Percentiles rank a stretch among this genome's conserved stretches.
Evolutionary conservation across 2,329 filamentous ascomycete genomes (phyloP).

Genomic region (Stachybotrys chartarum): DNA sequence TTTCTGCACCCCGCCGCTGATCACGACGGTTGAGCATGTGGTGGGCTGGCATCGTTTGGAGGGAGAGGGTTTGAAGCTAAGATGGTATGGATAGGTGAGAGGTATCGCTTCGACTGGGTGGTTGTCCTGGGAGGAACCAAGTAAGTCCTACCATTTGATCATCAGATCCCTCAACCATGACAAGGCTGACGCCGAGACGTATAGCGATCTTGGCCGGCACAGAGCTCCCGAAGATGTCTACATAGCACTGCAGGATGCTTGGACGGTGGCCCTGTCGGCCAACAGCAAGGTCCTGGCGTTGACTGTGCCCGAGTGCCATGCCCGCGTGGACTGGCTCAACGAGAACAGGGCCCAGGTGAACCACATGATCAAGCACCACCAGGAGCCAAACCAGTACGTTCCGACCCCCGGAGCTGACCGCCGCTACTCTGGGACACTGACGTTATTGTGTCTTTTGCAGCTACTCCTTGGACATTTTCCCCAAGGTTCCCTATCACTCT

Average conservation of each 20-base stretch:
- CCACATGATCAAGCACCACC: slow-evolving; percentile 40
- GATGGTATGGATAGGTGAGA: slow-evolving; percentile 8
- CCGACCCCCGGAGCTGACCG: neutral
- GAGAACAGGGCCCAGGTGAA: slow-evolving; percentile 41
- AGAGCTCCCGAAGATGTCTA: slow-evolving; percentile 35
- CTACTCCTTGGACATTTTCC: slow-evolving; percentile 48
- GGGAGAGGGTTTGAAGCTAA: too few species aligned
- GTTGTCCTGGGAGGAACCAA: slow-evolving; percentile 60
- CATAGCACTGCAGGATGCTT: slow-evolving; percentile 39
- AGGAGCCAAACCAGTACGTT: slow-evolving; percentile 45
- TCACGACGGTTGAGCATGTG: neutral
- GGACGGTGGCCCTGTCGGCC: slow-evolving; percentile 39
- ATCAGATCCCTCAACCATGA: neutral
- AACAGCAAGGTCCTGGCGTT: slow-evolving; percentile 53
- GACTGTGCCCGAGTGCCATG: slow-evolving; percentile 50
- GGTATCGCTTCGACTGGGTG: slow-evolving; percentile 46
- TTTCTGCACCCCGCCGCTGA: neutral
- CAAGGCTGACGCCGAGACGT: neutral
- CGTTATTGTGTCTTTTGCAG: slow-evolving; percentile 25
- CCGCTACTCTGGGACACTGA: too few species aligned
- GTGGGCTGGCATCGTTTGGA: neutral
- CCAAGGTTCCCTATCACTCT: slow-evolving; percentile 44
- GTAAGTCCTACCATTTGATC: slow-evolving; percentile 19
- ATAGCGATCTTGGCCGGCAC: slow-evolving; percentile 42
- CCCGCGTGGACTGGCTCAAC: slow-evolving; percentile 18